phyloP scores from a whole-genome alignment of 2,329 filamentous ascomycete species.

The Aureobasidium namibiae region DNA sequence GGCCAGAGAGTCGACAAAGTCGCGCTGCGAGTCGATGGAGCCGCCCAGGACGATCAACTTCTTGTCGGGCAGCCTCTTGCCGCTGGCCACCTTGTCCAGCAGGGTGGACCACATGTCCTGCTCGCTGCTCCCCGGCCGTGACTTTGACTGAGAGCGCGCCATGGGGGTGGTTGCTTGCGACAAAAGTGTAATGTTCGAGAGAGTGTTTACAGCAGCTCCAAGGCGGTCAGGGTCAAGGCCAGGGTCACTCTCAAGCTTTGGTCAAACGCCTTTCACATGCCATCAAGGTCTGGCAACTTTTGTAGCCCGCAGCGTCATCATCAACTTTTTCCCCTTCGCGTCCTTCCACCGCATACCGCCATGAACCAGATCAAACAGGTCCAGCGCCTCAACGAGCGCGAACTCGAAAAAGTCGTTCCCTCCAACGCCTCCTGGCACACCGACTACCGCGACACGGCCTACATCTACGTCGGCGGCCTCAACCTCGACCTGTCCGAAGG shows the following conservation, averaged over 20 bases:
- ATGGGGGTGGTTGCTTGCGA: background rate
- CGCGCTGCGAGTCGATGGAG: constrained; percentile 71
- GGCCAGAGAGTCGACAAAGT: constrained; percentile 78
- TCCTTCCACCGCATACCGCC: constrained; percentile 19
- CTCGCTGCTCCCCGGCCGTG: constrained; percentile 36
- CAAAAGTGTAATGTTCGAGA: background rate
- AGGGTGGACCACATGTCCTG: constrained; percentile 92
- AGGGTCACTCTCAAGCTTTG: background rate
- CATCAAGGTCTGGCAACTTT: constrained; percentile 8
- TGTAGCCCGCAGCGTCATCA: constrained; percentile 6
- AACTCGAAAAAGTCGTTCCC: constrained; percentile 80
- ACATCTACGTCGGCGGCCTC: constrained; percentile 89
- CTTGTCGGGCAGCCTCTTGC: constrained; percentile 84
- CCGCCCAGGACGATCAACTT: constrained; percentile 80
- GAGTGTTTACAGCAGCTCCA: background rate
- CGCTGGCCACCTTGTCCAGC: constrained; percentile 82
- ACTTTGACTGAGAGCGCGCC: constrained; percentile 1
- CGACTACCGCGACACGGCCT: constrained; percentile 96
- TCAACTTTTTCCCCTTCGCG: background rate
- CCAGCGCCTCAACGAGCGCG: constrained; percentile 84
- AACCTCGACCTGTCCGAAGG: constrained; percentile 91
- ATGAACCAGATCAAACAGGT: constrained; percentile 97
- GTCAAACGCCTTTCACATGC: background rate
- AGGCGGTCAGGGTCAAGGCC: too few relatives aligned
- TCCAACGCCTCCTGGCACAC: constrained; percentile 91